These are phyloP conservation scores for Thyridium curvatum DNA, from an alignment of 2,329 filamentous ascomycete genomes.

Conservation along the genomic window DNA sequence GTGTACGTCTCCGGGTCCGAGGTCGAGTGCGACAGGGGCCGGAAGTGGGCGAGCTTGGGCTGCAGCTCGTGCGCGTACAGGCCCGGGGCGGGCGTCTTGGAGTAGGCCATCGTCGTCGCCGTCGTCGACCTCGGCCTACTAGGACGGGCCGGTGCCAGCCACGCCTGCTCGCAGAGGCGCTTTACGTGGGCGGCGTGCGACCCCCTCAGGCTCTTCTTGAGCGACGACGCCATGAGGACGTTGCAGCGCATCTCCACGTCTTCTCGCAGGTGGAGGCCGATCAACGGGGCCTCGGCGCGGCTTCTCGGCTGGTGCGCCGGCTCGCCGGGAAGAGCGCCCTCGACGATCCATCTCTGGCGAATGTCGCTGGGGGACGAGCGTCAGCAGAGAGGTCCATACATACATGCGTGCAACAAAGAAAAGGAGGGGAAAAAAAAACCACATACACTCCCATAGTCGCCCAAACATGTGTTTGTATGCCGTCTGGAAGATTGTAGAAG, in stretches of 20 bases:
- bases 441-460: constrained; percentile 65
- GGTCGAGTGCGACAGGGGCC: no score
- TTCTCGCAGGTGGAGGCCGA: constrained; percentile 76
- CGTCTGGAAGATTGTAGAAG: constrained; percentile 67
- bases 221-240: constrained; percentile 66
- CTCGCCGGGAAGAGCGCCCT: constrained; percentile 66
- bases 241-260: constrained; percentile 82
- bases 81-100: no score
- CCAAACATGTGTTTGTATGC: constrained; percentile 77
- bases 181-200: constrained; percentile 67
- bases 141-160: constrained; percentile 18
- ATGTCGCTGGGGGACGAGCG: constrained; percentile 44
- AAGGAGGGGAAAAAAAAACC: no score
- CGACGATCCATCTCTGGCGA: constrained; percentile 70
- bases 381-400: background rate
- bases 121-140: background rate
- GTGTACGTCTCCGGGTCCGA: no score
- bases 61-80: no score
- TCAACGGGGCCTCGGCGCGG: constrained; percentile 49
- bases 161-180: constrained; percentile 47
- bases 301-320: constrained; percentile 21
- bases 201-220: constrained; percentile 77
- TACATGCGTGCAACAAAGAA: no score
- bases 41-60: no score
- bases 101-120: background rate